Evolutionary conservation across 352 stramenopile species (phyloP), one percentile per base, ranked within the genome.

Genomic region (Pythium periplocum): DNA sequence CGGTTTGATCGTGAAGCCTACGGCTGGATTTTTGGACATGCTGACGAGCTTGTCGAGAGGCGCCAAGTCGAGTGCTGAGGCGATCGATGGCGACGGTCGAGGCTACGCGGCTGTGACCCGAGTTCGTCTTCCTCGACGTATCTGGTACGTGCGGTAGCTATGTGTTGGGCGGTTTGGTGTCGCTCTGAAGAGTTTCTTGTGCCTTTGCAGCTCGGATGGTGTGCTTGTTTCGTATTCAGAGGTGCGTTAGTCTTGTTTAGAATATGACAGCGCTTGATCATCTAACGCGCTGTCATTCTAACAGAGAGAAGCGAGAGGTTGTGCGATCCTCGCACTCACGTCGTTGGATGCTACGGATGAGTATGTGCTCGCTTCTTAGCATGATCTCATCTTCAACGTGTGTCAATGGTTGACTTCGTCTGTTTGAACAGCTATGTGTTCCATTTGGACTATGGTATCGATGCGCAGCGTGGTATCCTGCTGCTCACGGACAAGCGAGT

Each of bases 401-500:
- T 4, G 3, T 4, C 33, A 12, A 30, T 52, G 45, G 1, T 43
- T 57, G 51, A 59, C 39, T 10, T 30, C 34, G 11, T 42, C 31
- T 53, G 0, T 52, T 32, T 10, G 37, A 64, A 35, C 43, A 92
- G 81, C 51, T 92, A 92, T 50, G 78, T 93, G 30, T 93, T 83
- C 58, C 83, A 93, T 53, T 67, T 92, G 9, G 82, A 92, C 59
- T 90, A 90, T 48, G 79, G 79, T 7, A 66, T 86, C 4, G 78
- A 88, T 26, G 64, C 73, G 1, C 69, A 78, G 37, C 78, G 78
- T 1, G 83, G 83, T 0, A 67, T 93, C 30, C 59, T 93, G 35
- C 55, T 93, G 59, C 76, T 93, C 33, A 93, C 83, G 2, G 80
- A 93, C 56, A 93, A 93, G 61, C 81, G 83, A 4, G 70, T 93